phyloP scores from a whole-genome alignment of 495 filamentous ascomycete species.

The Friedmanniomyces simplex region DNA sequence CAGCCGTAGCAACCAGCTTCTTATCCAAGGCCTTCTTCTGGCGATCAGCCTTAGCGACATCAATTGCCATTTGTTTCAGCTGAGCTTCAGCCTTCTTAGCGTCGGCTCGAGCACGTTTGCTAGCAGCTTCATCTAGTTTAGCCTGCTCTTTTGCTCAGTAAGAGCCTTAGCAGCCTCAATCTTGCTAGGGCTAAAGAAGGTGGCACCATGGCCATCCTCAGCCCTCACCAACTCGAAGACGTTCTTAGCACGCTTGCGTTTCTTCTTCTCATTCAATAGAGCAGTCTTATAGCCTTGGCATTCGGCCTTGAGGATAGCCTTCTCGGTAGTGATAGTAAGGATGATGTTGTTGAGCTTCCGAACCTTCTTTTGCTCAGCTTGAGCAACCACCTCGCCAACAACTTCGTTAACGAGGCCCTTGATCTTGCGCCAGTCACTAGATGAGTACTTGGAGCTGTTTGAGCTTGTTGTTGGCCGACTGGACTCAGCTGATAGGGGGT shows the following conservation, averaged over 20 bases:
- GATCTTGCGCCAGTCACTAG: neutral
- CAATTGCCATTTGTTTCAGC: no score
- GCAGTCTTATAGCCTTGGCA: neutral
- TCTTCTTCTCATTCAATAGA: slow-evolving; percentile 3
- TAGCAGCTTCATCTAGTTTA: no score
- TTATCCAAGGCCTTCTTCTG: no score
- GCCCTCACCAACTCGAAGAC: neutral
- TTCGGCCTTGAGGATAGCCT: neutral
- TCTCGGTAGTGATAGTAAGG: neutral
- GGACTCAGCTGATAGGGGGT: no score
- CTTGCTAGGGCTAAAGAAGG: neutral
- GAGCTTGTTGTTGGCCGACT: no score
- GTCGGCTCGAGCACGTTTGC: no score
- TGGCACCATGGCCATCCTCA: neutral
- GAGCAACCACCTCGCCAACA: neutral
- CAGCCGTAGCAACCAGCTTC: no score
- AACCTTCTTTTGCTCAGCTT: no score
- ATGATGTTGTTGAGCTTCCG: neutral
- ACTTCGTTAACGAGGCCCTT: neutral
- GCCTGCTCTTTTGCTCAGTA: neutral
- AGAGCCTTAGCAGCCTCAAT: neutral
- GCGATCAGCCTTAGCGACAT: no score
- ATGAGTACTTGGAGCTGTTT: neutral
- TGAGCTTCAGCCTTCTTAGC: no score
- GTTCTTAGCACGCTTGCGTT: neutral